Evolutionary conservation across 2,329 filamentous ascomycete genomes (phyloP).

Genomic region (Thelonectria blattea): DNA sequence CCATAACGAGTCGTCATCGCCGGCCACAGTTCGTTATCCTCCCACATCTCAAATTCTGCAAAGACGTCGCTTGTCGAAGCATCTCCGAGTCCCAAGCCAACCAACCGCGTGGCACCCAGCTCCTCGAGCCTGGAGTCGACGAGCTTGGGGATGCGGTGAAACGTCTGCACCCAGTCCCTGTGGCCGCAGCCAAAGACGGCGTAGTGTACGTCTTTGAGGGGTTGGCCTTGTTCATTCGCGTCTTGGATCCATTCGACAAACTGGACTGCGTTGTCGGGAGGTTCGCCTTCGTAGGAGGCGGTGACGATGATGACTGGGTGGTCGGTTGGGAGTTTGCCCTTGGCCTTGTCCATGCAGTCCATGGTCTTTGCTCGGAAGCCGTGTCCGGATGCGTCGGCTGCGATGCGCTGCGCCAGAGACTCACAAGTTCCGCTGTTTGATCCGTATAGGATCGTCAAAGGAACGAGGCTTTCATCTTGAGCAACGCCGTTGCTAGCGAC

Average conservation of each 20-base stretch:
- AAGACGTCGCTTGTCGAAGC: conserved; percentile 69
- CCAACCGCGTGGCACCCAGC: conserved; percentile 42
- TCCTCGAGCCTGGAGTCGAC: conserved; percentile 58
- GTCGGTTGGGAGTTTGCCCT: conserved; percentile 62
- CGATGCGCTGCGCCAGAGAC: conserved; percentile 67
- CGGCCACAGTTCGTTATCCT: conserved; percentile 59
- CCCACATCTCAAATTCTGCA: conserved; percentile 69
- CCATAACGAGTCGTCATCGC: conserved; percentile 52
- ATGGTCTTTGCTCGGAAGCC: conserved; percentile 63
- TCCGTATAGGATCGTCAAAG: conserved; percentile 70
- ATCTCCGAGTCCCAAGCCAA: conserved; percentile 60
- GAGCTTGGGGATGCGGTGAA: conserved; percentile 68
- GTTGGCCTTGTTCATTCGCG: conserved; percentile 48
- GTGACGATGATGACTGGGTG: conserved; percentile 70
- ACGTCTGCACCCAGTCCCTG: conserved; percentile 64
- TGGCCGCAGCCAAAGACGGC: conserved; percentile 73
- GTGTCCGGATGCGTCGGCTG: conserved; percentile 60
- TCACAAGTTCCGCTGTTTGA: conserved; percentile 78
- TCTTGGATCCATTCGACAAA: conserved; percentile 70
- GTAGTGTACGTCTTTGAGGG: conserved; percentile 62
- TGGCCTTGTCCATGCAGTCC: conserved; percentile 64
- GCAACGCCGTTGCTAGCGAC: conserved; percentile 18
- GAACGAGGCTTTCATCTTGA: conserved; percentile 39
- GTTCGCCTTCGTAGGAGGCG: conserved; percentile 74
- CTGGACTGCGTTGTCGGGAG: conserved; percentile 71